A percentile compares a stretch with the other conserved stretches of the same genome.
Evolutionary conservation across 768 basidiomycete species (phyloP).

Genomic region (Lentinula sp.): DNA sequence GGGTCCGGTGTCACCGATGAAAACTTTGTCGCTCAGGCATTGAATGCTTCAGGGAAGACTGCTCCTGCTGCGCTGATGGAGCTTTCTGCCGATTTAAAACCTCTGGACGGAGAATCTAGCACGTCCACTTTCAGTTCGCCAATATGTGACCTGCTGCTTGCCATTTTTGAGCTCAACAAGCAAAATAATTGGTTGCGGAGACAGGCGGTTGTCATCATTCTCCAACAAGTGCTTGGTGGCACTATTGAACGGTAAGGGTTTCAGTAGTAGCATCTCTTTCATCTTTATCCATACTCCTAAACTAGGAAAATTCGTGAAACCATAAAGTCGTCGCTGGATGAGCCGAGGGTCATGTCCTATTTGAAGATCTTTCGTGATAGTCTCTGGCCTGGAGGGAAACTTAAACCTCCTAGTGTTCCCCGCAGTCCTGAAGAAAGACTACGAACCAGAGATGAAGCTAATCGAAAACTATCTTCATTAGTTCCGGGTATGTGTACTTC

Average conservation of each 20-base stretch:
- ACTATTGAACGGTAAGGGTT: conserved; percentile 87
- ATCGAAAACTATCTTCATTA: conserved; percentile 82
- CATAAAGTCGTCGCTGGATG: conserved; percentile 55
- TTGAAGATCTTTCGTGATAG: conserved; percentile 64
- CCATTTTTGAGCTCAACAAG: conserved; percentile 92
- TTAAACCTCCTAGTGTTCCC: conserved; percentile 52
- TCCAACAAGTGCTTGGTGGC: conserved; percentile 92
- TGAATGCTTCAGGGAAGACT: conserved; percentile 62
- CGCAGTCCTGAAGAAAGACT: conserved; percentile 78
- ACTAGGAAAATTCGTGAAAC: conserved; percentile 84
- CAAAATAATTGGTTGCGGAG: conserved; percentile 94
- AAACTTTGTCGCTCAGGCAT: conserved; percentile 75
- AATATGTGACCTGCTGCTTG: conserved; percentile 89
- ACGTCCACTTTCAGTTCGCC: conserved; percentile 87
- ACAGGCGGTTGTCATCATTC: conserved; percentile 93
- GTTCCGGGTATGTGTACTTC: conserved; percentile 65
- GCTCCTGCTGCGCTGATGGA: conserved; percentile 64
- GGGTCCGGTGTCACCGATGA: conserved; percentile 78
- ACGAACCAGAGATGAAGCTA: conserved; percentile 79
- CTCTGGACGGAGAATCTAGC: conserved; percentile 83
- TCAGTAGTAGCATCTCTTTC: not conserved
- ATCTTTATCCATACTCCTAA: conserved; percentile 1
- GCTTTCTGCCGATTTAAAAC: conserved; percentile 72
- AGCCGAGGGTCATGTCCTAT: conserved; percentile 62
- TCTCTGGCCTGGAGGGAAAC: conserved; percentile 82